phyloP scores from a whole-genome alignment of 805 yeast species.

The Nakazawaea molendinolei region DNA sequence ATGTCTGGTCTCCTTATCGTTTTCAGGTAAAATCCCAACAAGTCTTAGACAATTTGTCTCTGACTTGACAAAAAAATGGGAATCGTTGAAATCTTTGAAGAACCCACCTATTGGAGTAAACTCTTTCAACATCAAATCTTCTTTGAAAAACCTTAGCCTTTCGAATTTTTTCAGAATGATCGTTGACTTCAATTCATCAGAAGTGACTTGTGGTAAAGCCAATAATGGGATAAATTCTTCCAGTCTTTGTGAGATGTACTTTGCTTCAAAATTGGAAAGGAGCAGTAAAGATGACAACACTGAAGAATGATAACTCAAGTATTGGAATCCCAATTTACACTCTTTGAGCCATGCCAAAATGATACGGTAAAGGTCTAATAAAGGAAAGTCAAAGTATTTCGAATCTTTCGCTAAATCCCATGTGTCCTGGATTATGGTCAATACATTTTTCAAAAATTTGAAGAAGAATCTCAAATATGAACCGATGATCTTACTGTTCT shows the following conservation, averaged over 20 bases:
- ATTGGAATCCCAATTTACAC: constrained; percentile 33
- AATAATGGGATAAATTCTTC: too few species aligned
- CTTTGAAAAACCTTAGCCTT: constrained; percentile 51
- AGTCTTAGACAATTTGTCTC: constrained; percentile 24
- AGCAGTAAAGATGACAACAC: too few species aligned
- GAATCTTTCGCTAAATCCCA: constrained; percentile 20
- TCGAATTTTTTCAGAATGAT: constrained; percentile 26
- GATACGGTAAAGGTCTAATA: constrained; percentile 38
- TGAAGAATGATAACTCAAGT: constrained; percentile 10
- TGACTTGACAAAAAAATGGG: constrained; percentile 30
- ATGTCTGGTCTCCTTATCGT: constrained; percentile 20
- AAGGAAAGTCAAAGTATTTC: constrained; percentile 13
- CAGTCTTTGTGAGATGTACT: constrained; percentile 13
- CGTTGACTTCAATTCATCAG: constrained; percentile 4
- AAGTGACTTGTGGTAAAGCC: too few species aligned
- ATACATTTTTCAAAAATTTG: constrained; percentile 30
- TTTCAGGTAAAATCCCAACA: constrained; percentile 26
- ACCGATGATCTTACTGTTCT: constrained; percentile 19
- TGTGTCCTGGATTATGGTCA: constrained; percentile 15
- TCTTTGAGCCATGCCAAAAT: constrained; percentile 52
- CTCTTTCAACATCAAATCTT: constrained; percentile 59
- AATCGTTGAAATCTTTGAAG: constrained; percentile 58
- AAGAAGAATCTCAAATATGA: constrained; percentile 34
- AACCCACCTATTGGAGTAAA: constrained; percentile 47
- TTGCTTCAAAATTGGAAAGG: constrained; percentile 2